Base-by-base conservation (phyloP, 306 rosid species). In the Trifolium pratense region DNA sequence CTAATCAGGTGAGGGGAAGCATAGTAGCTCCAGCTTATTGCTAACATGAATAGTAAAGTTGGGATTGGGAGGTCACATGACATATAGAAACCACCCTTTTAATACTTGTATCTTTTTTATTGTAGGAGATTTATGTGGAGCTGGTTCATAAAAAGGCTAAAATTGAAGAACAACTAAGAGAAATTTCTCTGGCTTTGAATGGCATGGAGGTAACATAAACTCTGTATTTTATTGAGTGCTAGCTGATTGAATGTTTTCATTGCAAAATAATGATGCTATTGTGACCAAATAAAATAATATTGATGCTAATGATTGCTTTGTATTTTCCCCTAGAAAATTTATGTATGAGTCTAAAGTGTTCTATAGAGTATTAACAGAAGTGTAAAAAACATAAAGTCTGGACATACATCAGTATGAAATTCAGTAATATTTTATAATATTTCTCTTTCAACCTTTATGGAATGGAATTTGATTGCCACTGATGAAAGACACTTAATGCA, bases 151-250 rank as follows among this genome's bases (percentile, higher is more conserved):
- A 80, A 76, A 86, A 86, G 71, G 79, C 85, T 13, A 89, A 67
- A 68, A 70, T 86, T 56, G 97, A 91, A 75, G 85, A 86, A 77
- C 87, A 85, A 10, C 74, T 91, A 16, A 70, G 75, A 78, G 87
- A 88, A 64, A 63, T 91, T 80, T 79, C 88, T 42, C 56, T 73
- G 3, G 64, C 71, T 51, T 80, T 89, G 78, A 68, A 64, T 39
- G 83, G 64, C 49, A 61, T 88, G 76, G 91, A 87, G 99, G 99
- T 94, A 89, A 53, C 57, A 42, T 56, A 36, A 63, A 67, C 37
- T 36, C 26, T 51, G 15, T 49, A 48, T 59, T 32, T 12, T 23
- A 42, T 53, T 62, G 31, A 26, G 31, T 26, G 31, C 3, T 26
- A 26, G 31, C 31, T 26, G 31, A 26, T 26, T 26, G 1, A 70